These are phyloP conservation scores for Penicillium sp. DNA, from an alignment of 2,329 filamentous ascomycete species.

Conservation along the genomic window DNA sequence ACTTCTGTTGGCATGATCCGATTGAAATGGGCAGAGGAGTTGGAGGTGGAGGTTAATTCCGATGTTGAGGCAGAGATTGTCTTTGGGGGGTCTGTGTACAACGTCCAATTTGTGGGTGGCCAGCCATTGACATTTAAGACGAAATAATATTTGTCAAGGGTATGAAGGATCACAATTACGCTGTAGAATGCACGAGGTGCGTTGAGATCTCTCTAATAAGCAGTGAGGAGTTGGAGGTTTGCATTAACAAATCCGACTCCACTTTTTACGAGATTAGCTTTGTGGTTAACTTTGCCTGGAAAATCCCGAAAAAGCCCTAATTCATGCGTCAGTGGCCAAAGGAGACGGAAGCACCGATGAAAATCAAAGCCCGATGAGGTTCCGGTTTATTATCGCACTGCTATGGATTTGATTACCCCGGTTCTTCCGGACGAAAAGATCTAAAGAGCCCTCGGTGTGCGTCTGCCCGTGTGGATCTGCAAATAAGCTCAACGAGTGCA, in stretches of 20 bases:
- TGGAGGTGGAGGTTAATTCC: conserved; percentile 6
- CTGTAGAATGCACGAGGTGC: no score
- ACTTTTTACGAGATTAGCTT: conserved; percentile 1
- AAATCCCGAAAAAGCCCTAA: not conserved
- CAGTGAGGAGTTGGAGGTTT: not conserved
- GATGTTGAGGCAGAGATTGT: conserved; percentile 10
- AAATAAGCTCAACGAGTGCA: conserved; percentile 22
- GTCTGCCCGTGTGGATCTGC: conserved; percentile 11
- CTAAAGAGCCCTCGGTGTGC: conserved; percentile 2
- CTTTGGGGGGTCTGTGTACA: not conserved
- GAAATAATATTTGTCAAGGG: not conserved
- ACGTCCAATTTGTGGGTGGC: not conserved
- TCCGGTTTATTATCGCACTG: not conserved
- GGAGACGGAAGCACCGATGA: not conserved
- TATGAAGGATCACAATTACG: not conserved
- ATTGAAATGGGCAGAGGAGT: conserved; percentile 4
- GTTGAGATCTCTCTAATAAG: no score
- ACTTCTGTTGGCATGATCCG: conserved; percentile 6
- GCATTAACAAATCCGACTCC: not conserved
- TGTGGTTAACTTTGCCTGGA: not conserved
- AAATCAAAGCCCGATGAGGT: not conserved
- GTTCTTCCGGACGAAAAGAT: not conserved
- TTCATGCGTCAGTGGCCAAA: not conserved
- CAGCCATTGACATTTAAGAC: not conserved
- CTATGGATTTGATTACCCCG: not conserved